A percentile compares a stretch with the other conserved stretches of the same genome.
phyloP scores from a whole-genome alignment of 2,329 filamentous ascomycete species.

The Botrytis pseudocinerea region DNA sequence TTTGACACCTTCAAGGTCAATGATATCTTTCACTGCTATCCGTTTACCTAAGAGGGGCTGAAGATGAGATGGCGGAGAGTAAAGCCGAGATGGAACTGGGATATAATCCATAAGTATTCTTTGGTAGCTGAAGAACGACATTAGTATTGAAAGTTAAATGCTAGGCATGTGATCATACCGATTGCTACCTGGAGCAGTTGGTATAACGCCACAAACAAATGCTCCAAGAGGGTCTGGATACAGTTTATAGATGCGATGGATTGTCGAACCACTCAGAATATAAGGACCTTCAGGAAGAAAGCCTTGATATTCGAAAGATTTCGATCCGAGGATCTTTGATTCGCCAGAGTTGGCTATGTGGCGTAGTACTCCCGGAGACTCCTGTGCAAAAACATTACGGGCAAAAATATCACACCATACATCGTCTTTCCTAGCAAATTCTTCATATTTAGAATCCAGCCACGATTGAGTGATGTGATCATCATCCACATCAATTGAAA shows the following conservation, averaged over 20 bases:
- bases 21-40: slow-evolving; percentile 64
- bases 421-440: neutral
- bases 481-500: neutral
- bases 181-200: neutral
- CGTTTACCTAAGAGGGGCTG: slow-evolving; percentile 58
- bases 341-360: neutral
- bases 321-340: neutral
- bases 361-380: neutral
- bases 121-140: neutral
- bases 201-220: slow-evolving; percentile 17
- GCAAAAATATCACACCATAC: neutral
- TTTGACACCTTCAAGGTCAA: slow-evolving; percentile 55
- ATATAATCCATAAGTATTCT: neutral
- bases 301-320: neutral
- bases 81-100: slow-evolving; percentile 15
- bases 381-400: neutral
- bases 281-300: slow-evolving; percentile 11
- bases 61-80: neutral
- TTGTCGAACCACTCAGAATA: neutral
- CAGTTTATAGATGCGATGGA: slow-evolving; percentile 7
- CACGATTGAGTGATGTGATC: neutral
- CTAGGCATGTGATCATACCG: neutral
- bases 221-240: slow-evolving; percentile 10
- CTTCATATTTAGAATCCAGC: neutral
- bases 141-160: neutral